Conservation (phyloP, 495 filamentous ascomycete species). For the Penicillium riverlandense region DNA sequence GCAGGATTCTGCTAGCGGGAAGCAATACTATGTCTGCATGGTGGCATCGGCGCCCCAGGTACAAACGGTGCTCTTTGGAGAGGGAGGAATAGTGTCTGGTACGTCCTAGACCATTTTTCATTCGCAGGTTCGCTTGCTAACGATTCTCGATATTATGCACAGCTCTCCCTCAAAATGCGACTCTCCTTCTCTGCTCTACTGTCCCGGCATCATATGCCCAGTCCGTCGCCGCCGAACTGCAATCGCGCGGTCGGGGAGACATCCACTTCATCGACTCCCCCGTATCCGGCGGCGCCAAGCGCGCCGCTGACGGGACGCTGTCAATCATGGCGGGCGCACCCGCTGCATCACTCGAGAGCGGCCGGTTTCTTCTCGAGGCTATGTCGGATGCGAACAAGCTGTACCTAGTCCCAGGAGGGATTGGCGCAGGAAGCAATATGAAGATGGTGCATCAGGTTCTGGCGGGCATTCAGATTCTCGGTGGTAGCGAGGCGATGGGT, state of each 20-base stretch:
- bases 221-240: conserved; percentile 49
- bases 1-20: conserved; percentile 53
- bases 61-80: conserved; percentile 56
- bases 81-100: conserved; percentile 46
- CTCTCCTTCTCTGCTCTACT: conserved; percentile 67
- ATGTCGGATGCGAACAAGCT: conserved; percentile 57
- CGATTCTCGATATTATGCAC: background rate
- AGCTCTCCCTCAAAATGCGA: conserved; percentile 49
- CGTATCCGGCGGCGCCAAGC: conserved; percentile 68
- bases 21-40: conserved; percentile 65
- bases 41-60: conserved; percentile 70
- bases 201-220: conserved; percentile 62
- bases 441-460: conserved; percentile 84
- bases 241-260: conserved; percentile 48
- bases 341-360: conserved; percentile 50
- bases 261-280: conserved; percentile 66
- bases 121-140: too few relatives aligned
- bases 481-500: conserved; percentile 66
- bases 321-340: conserved; percentile 73
- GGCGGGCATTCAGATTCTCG: conserved; percentile 68
- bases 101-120: background rate
- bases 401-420: conserved; percentile 65
- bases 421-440: conserved; percentile 77
- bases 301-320: conserved; percentile 69
- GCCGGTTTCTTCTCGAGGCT: conserved; percentile 51